Evolutionary conservation across 2,329 filamentous ascomycete species (phyloP), one percentile per base, ranked within the genome.

Genomic region (Pseudogymnoascus destructans): DNA sequence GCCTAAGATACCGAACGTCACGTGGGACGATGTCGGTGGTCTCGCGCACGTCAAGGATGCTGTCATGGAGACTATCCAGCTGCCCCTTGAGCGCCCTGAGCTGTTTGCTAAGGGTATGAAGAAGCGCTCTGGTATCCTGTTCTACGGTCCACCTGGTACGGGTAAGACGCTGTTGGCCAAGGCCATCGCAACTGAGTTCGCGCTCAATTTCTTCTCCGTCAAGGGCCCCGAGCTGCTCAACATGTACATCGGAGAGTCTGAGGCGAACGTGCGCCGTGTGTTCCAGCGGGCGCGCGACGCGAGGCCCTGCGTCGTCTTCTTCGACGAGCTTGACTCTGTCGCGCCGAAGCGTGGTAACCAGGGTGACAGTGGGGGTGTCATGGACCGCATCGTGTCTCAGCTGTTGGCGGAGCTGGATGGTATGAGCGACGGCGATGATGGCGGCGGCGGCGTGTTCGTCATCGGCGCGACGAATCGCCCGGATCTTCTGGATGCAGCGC

Each of bases 81-180:
- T 97, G 33, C 93, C 92, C 0, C 79, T 97, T 1, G 89, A 95
- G 62, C 80, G 91, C 8, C 92, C 92, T 0, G 93, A 97, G 70
- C 79, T 97, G 1, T 97, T 97, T 67, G 91, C 91, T 30, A 95
- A 92, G 75, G 93, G 92, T 55, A 93, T 97, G 86, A 96, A 96
- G 79, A 97, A 97, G 75, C 85, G 92, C 40, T 95, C 89, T 19
- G 90, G 90, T 65, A 95, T 95, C 63, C 72, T 95, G 21, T 95
- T 95, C 73, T 95, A 95, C 67, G 90, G 90, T 0, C 90, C 90
- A 0, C 90, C 90, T 0, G 90, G 90, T 61, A 95, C 90, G 1
- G 90, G 90, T 66, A 95, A 95, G 74, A 95, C 90, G 1, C 74
- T 95, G n/a, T 78, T 95, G 55, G 90, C 90, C 56, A 95, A 95